These are phyloP conservation scores for Paramarasmius palmivorus DNA, from an alignment of 1,284 basidiomycete species.

Conservation along the genomic window DNA sequence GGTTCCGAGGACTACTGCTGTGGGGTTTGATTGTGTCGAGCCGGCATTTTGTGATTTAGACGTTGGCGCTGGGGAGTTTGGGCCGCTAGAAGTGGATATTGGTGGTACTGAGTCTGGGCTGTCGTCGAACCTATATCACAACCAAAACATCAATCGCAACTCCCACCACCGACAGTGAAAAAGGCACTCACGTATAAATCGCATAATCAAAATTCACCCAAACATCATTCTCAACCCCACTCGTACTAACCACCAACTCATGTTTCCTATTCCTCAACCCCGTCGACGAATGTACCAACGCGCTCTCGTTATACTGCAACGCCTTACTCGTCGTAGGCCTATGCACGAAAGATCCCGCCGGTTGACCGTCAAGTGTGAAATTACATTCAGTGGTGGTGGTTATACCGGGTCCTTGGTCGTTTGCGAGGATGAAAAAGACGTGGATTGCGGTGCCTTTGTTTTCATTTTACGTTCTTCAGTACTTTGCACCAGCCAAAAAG, in stretches of 20 bases:
- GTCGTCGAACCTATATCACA: too few relatives aligned
- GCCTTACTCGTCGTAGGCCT: slow-evolving; percentile 13
- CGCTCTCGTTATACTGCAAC: slow-evolving; percentile 23
- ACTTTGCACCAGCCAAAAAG: background rate
- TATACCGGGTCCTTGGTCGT: slow-evolving; percentile 12
- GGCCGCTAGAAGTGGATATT: too few relatives aligned
- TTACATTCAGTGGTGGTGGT: slow-evolving; percentile 24
- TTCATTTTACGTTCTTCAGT: background rate
- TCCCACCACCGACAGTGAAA: background rate
- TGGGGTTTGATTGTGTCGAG: background rate
- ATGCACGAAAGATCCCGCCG: slow-evolving; percentile 19
- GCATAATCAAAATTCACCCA: slow-evolving; percentile 39
- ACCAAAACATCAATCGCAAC: too few relatives aligned
- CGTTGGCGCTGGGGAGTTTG: too few relatives aligned
- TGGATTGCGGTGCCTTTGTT: slow-evolving; percentile 13
- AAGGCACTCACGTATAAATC: slow-evolving; percentile 33
- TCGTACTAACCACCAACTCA: slow-evolving; percentile 24
- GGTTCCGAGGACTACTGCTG: background rate
- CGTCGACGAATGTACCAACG: slow-evolving; percentile 23
- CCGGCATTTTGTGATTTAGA: too few relatives aligned
- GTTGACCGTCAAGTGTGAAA: slow-evolving; percentile 25
- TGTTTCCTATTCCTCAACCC: slow-evolving; percentile 24
- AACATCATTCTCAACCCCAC: slow-evolving; percentile 20
- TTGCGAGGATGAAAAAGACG: slow-evolving; percentile 14
- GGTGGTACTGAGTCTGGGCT: too few relatives aligned